Evolutionary conservation across 2,329 filamentous ascomycete species (phyloP), one percentile per base, ranked within the genome.

Genomic region (Cercospora sp.): DNA sequence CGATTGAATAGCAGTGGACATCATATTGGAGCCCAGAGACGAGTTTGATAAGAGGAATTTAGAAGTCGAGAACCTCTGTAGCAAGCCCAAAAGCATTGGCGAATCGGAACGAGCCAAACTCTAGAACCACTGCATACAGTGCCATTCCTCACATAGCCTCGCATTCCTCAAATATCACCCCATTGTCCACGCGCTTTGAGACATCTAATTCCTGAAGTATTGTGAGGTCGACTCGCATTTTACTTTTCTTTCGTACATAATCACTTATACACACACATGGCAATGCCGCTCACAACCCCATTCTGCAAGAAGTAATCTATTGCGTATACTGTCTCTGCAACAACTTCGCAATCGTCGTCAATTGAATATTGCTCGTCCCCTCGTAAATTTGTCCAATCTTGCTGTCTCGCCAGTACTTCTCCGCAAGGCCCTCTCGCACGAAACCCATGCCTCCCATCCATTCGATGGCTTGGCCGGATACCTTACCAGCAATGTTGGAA

Each of bases 361-460:
- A 77, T 78, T 90, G 89, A 72, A 90, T 90, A 74, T 90, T 90
- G 78, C 90, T 93, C 65, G 91, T 94, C 34, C 95, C 95, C 84
- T 97, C 94, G 45, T 75, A 76, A 43, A 75, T 98, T 72, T 93
- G 93, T 9, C 95, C 95, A 77, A 99, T 99, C 90, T 98, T 99
- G 86, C 91, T 95, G 80, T 99, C 95, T 58, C 95, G 87, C 86
- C 91, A 99, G 84, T 90, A 97, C 88, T 99, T 99, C 88, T 99
- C 95, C 0, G 95, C 95, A 67, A 97, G 89, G 0, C 95, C 95
- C 81, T 99, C 95, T 55, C 95, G 86, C 16, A 99, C 95, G 76
- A 99, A 99, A 57, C 95, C 95, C 95, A 99, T 98, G 53, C 95
- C 95, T 59, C 95, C 95, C 94, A 98, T 98, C 95, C 95, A 99